A percentile compares a stretch with the other conserved stretches of the same genome.
Conservation (phyloP, 1,284 basidiomycete genomes). For the Cutaneotrichosporon spelunceum region DNA sequence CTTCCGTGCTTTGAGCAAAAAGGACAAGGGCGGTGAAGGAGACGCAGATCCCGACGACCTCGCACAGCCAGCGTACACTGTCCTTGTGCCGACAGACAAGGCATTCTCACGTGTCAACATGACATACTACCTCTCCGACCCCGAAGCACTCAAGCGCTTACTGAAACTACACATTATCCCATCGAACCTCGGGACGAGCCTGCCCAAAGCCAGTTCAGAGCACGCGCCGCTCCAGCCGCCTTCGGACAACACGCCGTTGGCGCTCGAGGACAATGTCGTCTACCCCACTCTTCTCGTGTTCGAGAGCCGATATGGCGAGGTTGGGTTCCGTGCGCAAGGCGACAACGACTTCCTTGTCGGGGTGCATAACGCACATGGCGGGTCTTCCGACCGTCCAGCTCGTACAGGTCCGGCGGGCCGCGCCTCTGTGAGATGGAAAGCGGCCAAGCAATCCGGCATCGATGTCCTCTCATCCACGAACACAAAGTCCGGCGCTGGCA, state of each 20-base stretch:
- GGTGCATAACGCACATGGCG: constrained; percentile 78
- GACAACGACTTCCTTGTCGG: constrained; percentile 68
- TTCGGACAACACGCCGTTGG: constrained; percentile 60
- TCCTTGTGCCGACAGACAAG: constrained; percentile 86
- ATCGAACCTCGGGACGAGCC: constrained; percentile 15
- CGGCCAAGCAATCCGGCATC: not conserved
- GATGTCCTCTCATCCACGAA: not conserved
- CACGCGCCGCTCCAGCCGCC: constrained; percentile 22
- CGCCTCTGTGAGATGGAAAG: constrained; percentile 58
- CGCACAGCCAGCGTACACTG: constrained; percentile 61
- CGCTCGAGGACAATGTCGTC: constrained; percentile 65
- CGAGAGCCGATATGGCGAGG: constrained; percentile 67
- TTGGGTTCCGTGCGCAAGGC: constrained; percentile 66
- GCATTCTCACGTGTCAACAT: constrained; percentile 89
- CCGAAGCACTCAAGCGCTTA: constrained; percentile 62
- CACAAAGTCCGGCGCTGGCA: not conserved
- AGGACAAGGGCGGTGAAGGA: constrained; percentile 55
- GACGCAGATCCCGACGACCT: constrained; percentile 17
- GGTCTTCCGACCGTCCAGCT: constrained; percentile 51
- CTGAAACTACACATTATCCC: constrained; percentile 88
- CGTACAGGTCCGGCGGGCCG: constrained; percentile 75
- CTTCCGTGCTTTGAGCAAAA: constrained; percentile 15
- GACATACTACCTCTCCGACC: constrained; percentile 68
- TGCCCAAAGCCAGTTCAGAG: constrained; percentile 12
- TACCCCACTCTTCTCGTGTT: constrained; percentile 70